These are phyloP conservation scores for Fragilaria crotonensis DNA, from an alignment of 108 stramenopile genomes.

Conservation along the genomic window DNA sequence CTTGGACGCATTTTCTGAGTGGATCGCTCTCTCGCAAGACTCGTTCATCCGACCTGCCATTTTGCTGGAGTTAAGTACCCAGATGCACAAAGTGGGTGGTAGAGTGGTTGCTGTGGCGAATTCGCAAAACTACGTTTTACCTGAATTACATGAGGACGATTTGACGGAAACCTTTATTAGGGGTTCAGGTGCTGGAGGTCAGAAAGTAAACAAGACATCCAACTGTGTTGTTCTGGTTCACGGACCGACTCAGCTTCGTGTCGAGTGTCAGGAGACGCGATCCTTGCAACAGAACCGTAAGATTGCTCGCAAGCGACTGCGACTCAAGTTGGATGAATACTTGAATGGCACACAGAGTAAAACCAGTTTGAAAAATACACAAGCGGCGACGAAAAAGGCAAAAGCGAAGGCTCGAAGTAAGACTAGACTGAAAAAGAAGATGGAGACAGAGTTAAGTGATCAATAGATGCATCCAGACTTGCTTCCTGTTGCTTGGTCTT, in stretches of 20 bases:
- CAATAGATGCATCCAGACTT: too few species aligned
- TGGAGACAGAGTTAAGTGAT: slow-evolving; percentile 4
- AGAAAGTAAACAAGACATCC: slow-evolving; percentile 88
- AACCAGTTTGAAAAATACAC: slow-evolving; percentile 37
- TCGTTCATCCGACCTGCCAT: slow-evolving; percentile 31
- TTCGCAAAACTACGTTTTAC: not conserved
- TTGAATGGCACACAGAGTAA: slow-evolving; percentile 65
- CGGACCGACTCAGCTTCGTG: slow-evolving; percentile 55
- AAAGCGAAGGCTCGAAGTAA: slow-evolving; percentile 65
- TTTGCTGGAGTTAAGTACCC: slow-evolving; percentile 37
- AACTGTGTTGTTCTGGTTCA: slow-evolving; percentile 76
- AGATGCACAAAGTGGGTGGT: slow-evolving; percentile 15
- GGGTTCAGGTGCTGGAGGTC: slow-evolving; percentile 76
- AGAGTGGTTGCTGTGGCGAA: not conserved
- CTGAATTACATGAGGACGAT: slow-evolving; percentile 46
- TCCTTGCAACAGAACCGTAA: slow-evolving; percentile 85
- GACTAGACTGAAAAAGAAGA: slow-evolving; percentile 40
- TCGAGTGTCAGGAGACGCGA: slow-evolving; percentile 86
- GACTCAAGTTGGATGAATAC: slow-evolving; percentile 70
- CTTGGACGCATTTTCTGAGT: slow-evolving; percentile 53
- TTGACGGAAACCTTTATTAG: slow-evolving; percentile 74
- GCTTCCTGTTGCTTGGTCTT: too few species aligned
- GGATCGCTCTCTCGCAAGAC: slow-evolving; percentile 52
- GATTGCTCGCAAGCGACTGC: slow-evolving; percentile 75
- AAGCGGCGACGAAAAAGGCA: slow-evolving; percentile 50